Base-by-base conservation (phyloP, 164 flowering plant genomes). In the Berberis thunbergii region DNA sequence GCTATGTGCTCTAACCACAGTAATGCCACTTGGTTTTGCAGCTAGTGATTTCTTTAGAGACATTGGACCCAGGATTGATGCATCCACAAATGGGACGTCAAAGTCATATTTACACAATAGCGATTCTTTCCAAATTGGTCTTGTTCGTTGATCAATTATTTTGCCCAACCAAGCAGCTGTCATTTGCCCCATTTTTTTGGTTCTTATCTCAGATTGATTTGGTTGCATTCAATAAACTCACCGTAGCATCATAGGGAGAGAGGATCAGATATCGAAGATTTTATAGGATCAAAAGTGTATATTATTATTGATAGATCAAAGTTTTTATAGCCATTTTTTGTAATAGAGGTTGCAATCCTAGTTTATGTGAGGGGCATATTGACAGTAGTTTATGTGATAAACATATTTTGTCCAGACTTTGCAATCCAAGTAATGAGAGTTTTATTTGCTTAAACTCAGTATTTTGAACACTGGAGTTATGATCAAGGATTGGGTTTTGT, bases 81-180 rank as follows among this genome's bases (percentile, higher is more conserved):
- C 26, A 26, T 26, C 26, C 26, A 26, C 26, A 26, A 26, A 26
- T 26, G 26, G 26, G 26, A 26, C 26, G 26, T 26, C 26, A 26
- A 26, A 26, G 26, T 26, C 26, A 26, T 26, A 26, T 26, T 26
- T 26, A 26, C 26, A 26, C 26, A 26, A 26, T 26, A 26, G 26
- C 54, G 49, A 54, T 63, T 63, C 46, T 63, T 63, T 63, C n/a
- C 66, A 63, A 12, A 63, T 26, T 43, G n/a, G 57, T 53, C 11
- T 43, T 58, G 57, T 63, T 40, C 12, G 55, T 62, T 10, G 2
- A 45, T 44, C 43, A 11, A 53, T 54, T 63, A 43, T 53, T 26
- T 63, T 53, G 38, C 59, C 43, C 41, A 8, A n/a, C 66, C 66
- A 26, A 12, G 58, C 49, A 12, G 49, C 58, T 63, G 66, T 63